phyloP scores from a whole-genome alignment of 441 rosid genomes.

The Euphorbia schlechtendalii region DNA sequence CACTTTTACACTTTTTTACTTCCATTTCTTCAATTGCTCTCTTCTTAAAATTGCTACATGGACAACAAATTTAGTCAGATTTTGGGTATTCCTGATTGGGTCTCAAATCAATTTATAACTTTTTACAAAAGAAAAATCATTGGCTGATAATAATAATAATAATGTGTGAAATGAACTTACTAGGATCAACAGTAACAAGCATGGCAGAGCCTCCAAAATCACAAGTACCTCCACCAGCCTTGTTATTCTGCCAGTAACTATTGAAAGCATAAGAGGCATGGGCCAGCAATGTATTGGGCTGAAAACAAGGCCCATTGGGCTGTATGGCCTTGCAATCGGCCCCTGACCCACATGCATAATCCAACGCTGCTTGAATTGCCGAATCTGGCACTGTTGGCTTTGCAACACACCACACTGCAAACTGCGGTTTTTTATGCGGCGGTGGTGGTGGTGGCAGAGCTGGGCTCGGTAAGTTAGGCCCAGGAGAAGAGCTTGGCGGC shows the following conservation, averaged over 20 bases:
- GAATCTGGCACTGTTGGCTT: constrained; percentile 71
- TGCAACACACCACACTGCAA: constrained; percentile 74
- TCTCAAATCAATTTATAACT: too few species aligned
- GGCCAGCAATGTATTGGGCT: constrained; percentile 62
- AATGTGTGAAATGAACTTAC: constrained; percentile 30
- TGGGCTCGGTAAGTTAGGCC: constrained; percentile 18
- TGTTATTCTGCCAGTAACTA: constrained; percentile 68
- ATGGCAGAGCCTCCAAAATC: constrained; percentile 81
- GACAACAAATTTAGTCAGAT: too few species aligned
- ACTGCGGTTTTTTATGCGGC: constrained; percentile 27
- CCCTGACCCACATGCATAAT: constrained; percentile 74
- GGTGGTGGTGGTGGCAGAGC: constrained; percentile 42
- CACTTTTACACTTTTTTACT: too few species aligned
- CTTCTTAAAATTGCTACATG: too few species aligned
- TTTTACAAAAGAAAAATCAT: too few species aligned
- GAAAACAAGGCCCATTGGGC: constrained; percentile 53
- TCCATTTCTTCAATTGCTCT: too few species aligned
- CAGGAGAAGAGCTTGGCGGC: constrained; percentile 5
- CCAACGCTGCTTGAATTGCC: constrained; percentile 63
- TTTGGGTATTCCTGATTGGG: too few species aligned
- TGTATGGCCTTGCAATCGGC: constrained; percentile 64
- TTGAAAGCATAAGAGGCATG: constrained; percentile 93
- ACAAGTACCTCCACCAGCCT: constrained; percentile 58
- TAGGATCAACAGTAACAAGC: constrained; percentile 50
- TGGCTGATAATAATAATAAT: too few species aligned